Percentiles rank a stretch among this genome's conserved stretches.
phyloP scores from a whole-genome alignment of 495 filamentous ascomycete genomes.

The Jackrogersella multiformis region DNA sequence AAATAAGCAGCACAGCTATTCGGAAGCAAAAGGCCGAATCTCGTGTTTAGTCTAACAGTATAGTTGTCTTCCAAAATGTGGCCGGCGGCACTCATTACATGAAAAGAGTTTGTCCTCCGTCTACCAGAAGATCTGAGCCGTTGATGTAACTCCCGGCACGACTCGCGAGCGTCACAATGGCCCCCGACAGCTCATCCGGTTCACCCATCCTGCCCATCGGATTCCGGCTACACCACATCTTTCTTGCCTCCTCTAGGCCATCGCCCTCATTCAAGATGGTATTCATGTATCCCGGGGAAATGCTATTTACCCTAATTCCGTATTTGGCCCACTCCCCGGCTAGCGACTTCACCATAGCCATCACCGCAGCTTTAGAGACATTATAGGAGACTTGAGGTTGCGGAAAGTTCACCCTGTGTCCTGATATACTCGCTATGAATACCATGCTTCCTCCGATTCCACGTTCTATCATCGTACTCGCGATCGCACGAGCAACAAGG shows the following conservation, averaged over 20 bases:
- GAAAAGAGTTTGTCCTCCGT: conserved; percentile 53
- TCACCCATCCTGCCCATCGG: conserved; percentile 75
- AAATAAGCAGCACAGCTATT: conserved; percentile 87
- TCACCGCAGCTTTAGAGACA: conserved; percentile 70
- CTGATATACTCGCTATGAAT: conserved; percentile 74
- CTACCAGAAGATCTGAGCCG: conserved; percentile 59
- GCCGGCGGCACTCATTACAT: conserved; percentile 30
- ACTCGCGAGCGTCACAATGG: conserved; percentile 70
- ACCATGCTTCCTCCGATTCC: conserved; percentile 67
- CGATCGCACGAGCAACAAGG: conserved; percentile 72
- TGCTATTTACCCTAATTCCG: conserved; percentile 74
- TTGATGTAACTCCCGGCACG: conserved; percentile 74
- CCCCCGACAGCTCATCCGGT: conserved; percentile 71
- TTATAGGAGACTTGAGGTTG: conserved; percentile 78
- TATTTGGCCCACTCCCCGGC: conserved; percentile 72
- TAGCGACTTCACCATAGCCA: conserved; percentile 66
- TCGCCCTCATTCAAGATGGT: conserved; percentile 78
- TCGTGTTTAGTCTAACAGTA: conserved; percentile 17
- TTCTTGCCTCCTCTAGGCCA: conserved; percentile 62
- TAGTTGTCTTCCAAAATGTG: not conserved
- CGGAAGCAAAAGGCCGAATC: conserved; percentile 58
- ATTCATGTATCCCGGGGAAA: conserved; percentile 82
- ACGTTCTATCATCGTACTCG: conserved; percentile 60
- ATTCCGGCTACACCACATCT: conserved; percentile 68
- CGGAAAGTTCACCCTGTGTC: conserved; percentile 71